Evolutionary conservation across 768 basidiomycete species (phyloP).

Genomic region (Suillus hirtellus): DNA sequence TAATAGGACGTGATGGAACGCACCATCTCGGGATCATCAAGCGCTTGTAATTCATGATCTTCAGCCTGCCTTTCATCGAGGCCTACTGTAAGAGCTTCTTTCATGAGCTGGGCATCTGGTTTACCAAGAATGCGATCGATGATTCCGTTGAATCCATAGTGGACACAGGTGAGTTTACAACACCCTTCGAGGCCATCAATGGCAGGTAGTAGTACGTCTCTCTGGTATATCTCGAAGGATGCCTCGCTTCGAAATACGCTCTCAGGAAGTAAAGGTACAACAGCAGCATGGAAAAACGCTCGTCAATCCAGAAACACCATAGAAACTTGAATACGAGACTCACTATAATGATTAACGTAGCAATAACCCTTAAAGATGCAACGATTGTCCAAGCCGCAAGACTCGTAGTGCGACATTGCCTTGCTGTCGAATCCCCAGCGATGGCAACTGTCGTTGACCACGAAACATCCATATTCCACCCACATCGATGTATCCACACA

Average conservation of each 20-base stretch:
- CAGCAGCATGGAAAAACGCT: slow-evolving; percentile 18
- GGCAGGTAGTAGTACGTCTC: slow-evolving; percentile 16
- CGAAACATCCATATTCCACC: slow-evolving; percentile 52
- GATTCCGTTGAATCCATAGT: slow-evolving; percentile 41
- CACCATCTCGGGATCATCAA: slow-evolving; percentile 90
- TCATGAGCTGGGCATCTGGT: slow-evolving; percentile 81
- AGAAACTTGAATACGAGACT: slow-evolving; percentile 28
- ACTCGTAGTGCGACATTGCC: slow-evolving; percentile 17
- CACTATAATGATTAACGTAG: slow-evolving; percentile 57
- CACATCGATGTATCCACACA: slow-evolving; percentile 34
- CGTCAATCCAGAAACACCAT: not conserved
- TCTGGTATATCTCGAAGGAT: slow-evolving; percentile 18
- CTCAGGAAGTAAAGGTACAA: slow-evolving; percentile 22
- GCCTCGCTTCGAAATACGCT: slow-evolving; percentile 19
- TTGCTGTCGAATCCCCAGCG: slow-evolving; percentile 22
- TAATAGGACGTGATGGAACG: slow-evolving; percentile 19
- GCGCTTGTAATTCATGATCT: slow-evolving; percentile 62
- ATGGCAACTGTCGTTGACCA: slow-evolving; percentile 48
- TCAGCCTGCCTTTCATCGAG: slow-evolving; percentile 47
- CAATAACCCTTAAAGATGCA: slow-evolving; percentile 49
- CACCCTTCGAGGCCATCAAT: slow-evolving; percentile 23
- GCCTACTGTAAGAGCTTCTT: slow-evolving; percentile 70
- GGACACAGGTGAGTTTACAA: slow-evolving; percentile 20
- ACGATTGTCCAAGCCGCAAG: slow-evolving; percentile 59
- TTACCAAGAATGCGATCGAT: slow-evolving; percentile 86